phyloP scores from a whole-genome alignment of 2,329 filamentous ascomycete species.

The Hypoxylon sp. region DNA sequence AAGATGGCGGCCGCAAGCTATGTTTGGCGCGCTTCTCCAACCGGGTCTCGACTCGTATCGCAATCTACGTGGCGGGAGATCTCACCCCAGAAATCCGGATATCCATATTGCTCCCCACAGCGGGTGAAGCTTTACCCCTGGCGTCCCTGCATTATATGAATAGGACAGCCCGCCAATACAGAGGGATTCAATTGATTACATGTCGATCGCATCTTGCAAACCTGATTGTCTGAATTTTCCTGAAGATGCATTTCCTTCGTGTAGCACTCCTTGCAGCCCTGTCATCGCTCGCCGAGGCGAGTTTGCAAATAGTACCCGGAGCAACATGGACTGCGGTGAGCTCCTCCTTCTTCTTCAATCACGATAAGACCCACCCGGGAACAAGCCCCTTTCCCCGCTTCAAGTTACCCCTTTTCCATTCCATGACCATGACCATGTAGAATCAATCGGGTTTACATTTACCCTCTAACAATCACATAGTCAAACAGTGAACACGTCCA shows the following conservation, averaged over 20 bases:
- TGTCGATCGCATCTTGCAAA: constrained; percentile 33
- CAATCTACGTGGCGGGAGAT: constrained; percentile 33
- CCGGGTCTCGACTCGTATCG: constrained; percentile 33
- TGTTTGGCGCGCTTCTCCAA: constrained; percentile 38
- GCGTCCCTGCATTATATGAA: constrained; percentile 36
- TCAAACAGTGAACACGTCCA: constrained; percentile 71
- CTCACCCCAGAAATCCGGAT: constrained; percentile 43
- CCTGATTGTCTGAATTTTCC: neutral
- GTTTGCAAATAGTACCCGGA: constrained; percentile 60
- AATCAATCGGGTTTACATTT: neutral
- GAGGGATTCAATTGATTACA: constrained; percentile 21
- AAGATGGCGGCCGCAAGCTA: constrained; percentile 3
- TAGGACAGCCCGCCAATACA: constrained; percentile 23
- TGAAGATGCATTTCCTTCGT: constrained; percentile 34
- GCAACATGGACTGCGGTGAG: constrained; percentile 63
- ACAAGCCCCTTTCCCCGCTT: constrained; percentile 6
- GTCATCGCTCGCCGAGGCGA: constrained; percentile 44
- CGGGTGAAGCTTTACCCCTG: constrained; percentile 30
- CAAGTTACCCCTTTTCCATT: neutral
- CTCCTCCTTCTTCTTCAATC: constrained; percentile 6
- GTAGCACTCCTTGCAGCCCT: constrained; percentile 25
- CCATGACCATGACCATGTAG: neutral
- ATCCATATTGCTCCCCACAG: constrained; percentile 44
- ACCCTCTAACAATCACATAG: constrained; percentile 41
- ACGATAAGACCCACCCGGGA: constrained; percentile 8